Evolutionary conservation across 306 rosid genomes (phyloP).

Genomic region (Canavalia gladiata): DNA sequence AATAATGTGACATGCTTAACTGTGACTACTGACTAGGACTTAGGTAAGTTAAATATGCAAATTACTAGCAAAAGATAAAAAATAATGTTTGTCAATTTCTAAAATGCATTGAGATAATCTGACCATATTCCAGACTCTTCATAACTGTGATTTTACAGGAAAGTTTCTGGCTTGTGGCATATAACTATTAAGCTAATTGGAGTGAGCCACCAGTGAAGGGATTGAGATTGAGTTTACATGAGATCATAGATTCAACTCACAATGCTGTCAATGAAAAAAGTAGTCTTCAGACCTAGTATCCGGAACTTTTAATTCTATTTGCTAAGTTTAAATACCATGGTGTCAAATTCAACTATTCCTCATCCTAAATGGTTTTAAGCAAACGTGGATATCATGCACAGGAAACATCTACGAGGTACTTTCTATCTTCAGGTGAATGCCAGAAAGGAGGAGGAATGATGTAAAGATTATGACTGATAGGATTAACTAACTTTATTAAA

Average conservation of each 20-base stretch:
- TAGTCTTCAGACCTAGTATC: background rate
- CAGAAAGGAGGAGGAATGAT: background rate
- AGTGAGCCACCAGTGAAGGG: too few relatives aligned
- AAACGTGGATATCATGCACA: background rate
- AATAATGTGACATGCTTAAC: constrained; percentile 7
- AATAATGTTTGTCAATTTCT: background rate
- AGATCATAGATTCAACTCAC: background rate
- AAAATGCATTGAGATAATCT: background rate
- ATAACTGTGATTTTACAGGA: background rate
- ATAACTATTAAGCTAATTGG: background rate
- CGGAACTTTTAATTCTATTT: background rate
- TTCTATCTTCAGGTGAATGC: constrained; percentile 8
- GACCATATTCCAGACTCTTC: background rate
- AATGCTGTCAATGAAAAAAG: background rate
- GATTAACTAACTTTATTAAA: background rate
- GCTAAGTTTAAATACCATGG: background rate
- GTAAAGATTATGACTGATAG: background rate
- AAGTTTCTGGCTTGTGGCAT: background rate
- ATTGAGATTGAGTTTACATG: too few relatives aligned
- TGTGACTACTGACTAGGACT: background rate
- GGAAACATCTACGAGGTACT: constrained; percentile 20
- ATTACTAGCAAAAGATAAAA: background rate
- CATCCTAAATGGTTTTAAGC: background rate
- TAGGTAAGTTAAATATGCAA: background rate
- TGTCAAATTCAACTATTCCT: background rate